Evolutionary conservation across 257 asterid genomes (phyloP), one percentile per base, ranked within the genome.

Genomic region (Gentiana macrophylla): DNA sequence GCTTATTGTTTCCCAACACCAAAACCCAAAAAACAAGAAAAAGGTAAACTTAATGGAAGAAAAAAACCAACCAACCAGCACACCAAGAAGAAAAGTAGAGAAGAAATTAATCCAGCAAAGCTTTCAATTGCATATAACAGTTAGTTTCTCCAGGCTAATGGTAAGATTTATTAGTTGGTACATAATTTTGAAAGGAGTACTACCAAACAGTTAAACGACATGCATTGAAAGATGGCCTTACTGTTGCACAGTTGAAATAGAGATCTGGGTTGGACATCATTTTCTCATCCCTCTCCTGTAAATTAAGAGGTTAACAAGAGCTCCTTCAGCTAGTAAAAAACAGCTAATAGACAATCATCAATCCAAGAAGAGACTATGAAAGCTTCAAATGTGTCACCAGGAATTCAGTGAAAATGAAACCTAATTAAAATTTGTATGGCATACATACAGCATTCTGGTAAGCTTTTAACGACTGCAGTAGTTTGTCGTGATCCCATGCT

Each of bases 401-500:
- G 46, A 41, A 41, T 41, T 41, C 5, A 7, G 9, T 41, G 9
- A 5, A 41, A 41, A 2, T 4, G 24, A 24, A 24, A 24, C 24
- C 24, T 24, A 44, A 9, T 12, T 32, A 41, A 3, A 52, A 37
- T 4, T 46, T 9, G 12, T 11, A 33, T 37, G 53, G 62, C 59
- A 60, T 61, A 80, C 96, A 52, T 69, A 91, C 98, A 74, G 95
- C 98, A 70, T 87, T 94, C 70, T 91, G 96, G 79, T 91, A 91
- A 4, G 98, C 88, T 79, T 87, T 91, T 68, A 91, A 63, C 33
- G 95, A 81, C 63, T 83, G 94, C 66, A 68, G 72, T 62, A 91
- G 89, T 76, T 77, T 80, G 62, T 68, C 72, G 67, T 79, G 87
- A 68, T 91, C 93, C 98, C 95, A 81, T 10, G 92, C 81, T 74